Evolutionary conservation across 2,329 filamentous ascomycete species (phyloP), one percentile per base, ranked within the genome.

Genomic region (Calonectria fujianensis): DNA sequence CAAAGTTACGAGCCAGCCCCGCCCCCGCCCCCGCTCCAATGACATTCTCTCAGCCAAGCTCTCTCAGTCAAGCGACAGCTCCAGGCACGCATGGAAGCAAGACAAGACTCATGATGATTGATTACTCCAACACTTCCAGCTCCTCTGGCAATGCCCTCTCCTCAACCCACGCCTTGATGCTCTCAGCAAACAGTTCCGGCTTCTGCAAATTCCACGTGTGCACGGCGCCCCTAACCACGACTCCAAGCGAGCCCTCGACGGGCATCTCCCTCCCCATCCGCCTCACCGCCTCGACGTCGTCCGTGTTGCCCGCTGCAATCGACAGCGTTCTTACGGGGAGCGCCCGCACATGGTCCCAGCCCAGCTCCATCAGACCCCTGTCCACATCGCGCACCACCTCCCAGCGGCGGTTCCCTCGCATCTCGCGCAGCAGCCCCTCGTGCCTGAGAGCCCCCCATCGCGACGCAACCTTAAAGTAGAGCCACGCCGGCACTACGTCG

Each of bases 151-250:
- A 65, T 31, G 71, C 65, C 31, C 67, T 65, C 27, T 75, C 76
- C 45, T 82, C 78, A 13, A 85, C 73, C 85, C 86, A 88, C 5
- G 84, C 83, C 73, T 77, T 80, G 14, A 87, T 78, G 2, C 80
- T 84, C 45, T 79, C 77, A 1, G 85, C 84, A 76, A 87, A 87
- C 9, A 87, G 63, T 52, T 82, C 75, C 1, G 86, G 86, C 39
- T 84, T 78, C 71, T 87, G 86, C 73, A 87, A 71, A 71, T 87
- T 83, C 86, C 86, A 87, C 48, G 82, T 81, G 77, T 87, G 85
- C 35, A 84, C 80, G 20, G 85, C 86, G 27, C 82, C 81, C 35
- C 70, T 80, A 9, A 87, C 80, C 13, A 86, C 75, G 20, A 81
- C 84, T 20, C 80, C 82, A 37, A 80, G 70, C 10, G 83, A 82